Percentiles rank a stretch among this genome's conserved stretches.
Conservation (phyloP, 2,329 filamentous ascomycete species). For the Celoporthe dispersa region DNA sequence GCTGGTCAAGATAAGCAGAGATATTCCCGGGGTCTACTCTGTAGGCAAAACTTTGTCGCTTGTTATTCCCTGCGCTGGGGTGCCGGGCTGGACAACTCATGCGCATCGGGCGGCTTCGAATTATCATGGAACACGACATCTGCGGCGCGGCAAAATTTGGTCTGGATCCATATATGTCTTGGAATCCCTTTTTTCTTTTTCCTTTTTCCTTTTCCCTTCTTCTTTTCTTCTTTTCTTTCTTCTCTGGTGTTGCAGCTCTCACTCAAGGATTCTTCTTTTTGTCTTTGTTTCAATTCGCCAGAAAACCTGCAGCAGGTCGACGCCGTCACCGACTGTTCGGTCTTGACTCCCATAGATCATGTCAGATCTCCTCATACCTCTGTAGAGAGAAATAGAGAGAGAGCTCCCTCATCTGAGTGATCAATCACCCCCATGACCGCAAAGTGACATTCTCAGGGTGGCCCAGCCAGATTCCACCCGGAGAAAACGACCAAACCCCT, state of each 20-base stretch:
- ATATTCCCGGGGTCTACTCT: neutral
- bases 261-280: neutral
- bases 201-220: too few species aligned
- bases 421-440: neutral
- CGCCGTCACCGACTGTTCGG: neutral
- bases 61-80: conserved; percentile 8
- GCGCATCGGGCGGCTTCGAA: conserved; percentile 14
- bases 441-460: conserved; percentile 1
- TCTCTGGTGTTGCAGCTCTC: conserved; percentile 5
- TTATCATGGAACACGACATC: conserved; percentile 1
- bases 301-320: conserved; percentile 1
- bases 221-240: neutral
- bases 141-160: neutral
- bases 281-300: conserved; percentile 8
- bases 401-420: neutral
- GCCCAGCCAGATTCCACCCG: neutral
- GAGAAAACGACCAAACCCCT: neutral
- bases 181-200: neutral
- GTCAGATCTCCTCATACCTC: neutral
- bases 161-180: neutral
- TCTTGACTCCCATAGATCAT: neutral
- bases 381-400: neutral
- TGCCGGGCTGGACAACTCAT: conserved; percentile 1
- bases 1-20: neutral
- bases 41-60: conserved; percentile 6